These are phyloP conservation scores for Neurospora sp. DNA, from an alignment of 2,329 filamentous ascomycete genomes.

Conservation along the genomic window DNA sequence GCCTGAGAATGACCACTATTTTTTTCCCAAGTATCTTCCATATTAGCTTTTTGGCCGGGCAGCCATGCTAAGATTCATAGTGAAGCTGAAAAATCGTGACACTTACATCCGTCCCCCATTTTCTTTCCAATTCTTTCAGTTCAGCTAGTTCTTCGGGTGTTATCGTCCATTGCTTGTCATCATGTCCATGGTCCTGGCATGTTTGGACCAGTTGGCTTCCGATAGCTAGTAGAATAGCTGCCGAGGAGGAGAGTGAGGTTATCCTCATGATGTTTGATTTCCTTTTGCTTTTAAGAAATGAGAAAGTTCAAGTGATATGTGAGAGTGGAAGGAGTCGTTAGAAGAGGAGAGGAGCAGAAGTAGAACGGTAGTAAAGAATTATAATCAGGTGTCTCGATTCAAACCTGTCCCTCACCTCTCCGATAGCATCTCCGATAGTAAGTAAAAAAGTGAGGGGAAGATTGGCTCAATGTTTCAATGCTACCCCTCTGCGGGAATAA, in stretches of 20 bases:
- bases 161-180: slow-evolving; percentile 28
- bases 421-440: neutral
- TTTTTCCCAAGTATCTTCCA: neutral
- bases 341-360: neutral
- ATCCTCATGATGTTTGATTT: neutral
- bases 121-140: slow-evolving; percentile 44
- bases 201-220: slow-evolving; percentile 1
- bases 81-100: neutral
- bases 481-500: neutral
- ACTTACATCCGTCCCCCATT: slow-evolving; percentile 48
- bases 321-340: neutral
- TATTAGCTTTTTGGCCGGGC: neutral
- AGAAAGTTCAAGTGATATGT: neutral
- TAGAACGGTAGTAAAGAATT: neutral
- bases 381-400: neutral
- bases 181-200: slow-evolving; percentile 22
- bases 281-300: neutral
- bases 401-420: neutral
- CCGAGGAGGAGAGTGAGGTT: neutral
- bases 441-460: neutral
- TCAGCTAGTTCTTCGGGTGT: slow-evolving; percentile 40
- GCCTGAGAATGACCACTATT: slow-evolving; percentile 55
- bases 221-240: neutral
- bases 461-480: neutral
- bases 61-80: neutral